Base-by-base conservation (phyloP, 768 basidiomycete species). In the Lactarius pseudohatsudake region DNA sequence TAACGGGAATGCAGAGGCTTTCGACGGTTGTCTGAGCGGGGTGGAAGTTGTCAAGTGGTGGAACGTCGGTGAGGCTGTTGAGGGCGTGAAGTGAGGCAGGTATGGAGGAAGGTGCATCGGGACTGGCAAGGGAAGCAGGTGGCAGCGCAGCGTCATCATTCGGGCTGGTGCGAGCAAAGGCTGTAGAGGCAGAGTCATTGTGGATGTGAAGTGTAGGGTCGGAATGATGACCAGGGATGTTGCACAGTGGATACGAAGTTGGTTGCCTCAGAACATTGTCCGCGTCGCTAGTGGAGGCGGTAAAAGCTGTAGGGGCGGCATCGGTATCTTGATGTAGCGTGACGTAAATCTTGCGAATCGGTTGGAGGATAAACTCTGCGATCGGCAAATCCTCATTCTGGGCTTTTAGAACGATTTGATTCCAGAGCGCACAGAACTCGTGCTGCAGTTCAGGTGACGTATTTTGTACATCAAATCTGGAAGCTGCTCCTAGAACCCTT, bases 181-280 rank as follows among this genome's bases (percentile, higher is more conserved):
- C 6, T 41, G 16, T 1, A 5, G 16, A 5, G 40, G 40, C 40
- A 16, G 40, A 16, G 40, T 40, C 13, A 16, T 16, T 5, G 40
- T 5, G 16, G 16, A 41, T 41, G 4, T 13, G 38, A 11, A 1
- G 38, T 38, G 4, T 38, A 11, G 38, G 0, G 13, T 15, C 13
- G 0, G 13, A 15, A 38, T 38, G 38, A 16, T 41, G 40, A 13
- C 15, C 40, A 16, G 4, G 6, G 40, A 41, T 13, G 5, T 41
- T 41, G 15, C 40, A 41, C 40, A 41, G 5, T 16, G 40, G 15
- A 16, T 41, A 41, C 15, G 6, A 16, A 0, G 3, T 6, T 41
- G 40, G 40, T 5, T 0, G 13, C 5, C 0, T 2, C 16, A 7
- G 16, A 41, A 18, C 5, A 0, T 2, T 0, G 4, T 22, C 47